Conservation (phyloP, 768 basidiomycete species). For the Phanerochaete sordida region DNA sequence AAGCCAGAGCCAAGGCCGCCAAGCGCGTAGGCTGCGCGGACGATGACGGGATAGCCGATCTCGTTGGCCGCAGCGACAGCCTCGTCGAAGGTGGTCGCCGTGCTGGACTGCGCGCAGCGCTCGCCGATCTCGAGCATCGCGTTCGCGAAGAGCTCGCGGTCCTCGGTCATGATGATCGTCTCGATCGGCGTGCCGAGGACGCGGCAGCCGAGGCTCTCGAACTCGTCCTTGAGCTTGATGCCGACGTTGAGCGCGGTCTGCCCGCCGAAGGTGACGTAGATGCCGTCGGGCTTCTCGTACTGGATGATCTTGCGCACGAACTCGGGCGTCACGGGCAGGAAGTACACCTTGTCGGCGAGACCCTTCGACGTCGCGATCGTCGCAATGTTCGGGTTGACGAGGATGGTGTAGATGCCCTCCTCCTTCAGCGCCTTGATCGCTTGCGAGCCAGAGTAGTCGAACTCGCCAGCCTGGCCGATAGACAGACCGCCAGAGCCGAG, state of each 20-base stretch:
- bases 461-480: conserved; percentile 98
- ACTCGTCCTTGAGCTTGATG: conserved; percentile 97
- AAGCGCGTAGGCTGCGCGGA: conserved; percentile 96
- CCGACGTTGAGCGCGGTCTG: conserved; percentile 97
- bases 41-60: conserved; percentile 95
- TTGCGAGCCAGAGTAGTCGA: conserved; percentile 99
- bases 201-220: conserved; percentile 81
- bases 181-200: conserved; percentile 97
- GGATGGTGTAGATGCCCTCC: conserved; percentile 98
- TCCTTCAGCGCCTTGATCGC: conserved; percentile 99
- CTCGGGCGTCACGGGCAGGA: conserved; percentile 96
- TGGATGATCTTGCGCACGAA: conserved; percentile 98
- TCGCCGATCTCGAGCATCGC: conserved; percentile 97
- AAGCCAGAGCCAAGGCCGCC: conserved; percentile 96
- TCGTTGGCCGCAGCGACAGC: conserved; percentile 74
- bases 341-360: conserved; percentile 98
- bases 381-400: conserved; percentile 98
- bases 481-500: conserved; percentile 97
- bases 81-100: conserved; percentile 84
- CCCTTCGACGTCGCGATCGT: conserved; percentile 98
- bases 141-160: conserved; percentile 87
- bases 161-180: conserved; percentile 96
- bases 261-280: conserved; percentile 98
- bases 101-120: conserved; percentile 86
- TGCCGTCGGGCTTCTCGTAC: conserved; percentile 98